These are phyloP conservation scores for Pseudogymnoascus sp. DNA, from an alignment of 2,329 filamentous ascomycete genomes.

Conservation along the genomic window DNA sequence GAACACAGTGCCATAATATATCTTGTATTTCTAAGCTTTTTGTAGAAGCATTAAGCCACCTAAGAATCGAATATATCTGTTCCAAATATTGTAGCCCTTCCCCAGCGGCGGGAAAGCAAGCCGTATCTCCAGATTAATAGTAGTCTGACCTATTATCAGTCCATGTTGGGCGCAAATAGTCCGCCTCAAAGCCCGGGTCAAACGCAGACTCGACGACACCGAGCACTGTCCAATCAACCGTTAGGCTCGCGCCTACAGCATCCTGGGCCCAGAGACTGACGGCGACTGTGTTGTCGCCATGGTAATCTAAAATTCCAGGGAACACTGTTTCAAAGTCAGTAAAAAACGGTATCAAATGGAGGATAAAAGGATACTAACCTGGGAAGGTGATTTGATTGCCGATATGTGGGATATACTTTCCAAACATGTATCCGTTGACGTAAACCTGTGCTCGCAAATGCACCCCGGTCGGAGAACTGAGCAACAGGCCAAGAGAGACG, in stretches of 20 bases:
- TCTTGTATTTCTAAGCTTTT: neutral
- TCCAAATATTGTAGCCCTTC: neutral
- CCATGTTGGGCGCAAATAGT: constrained; percentile 45
- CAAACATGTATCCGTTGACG: constrained; percentile 59
- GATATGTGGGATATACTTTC: constrained; percentile 50
- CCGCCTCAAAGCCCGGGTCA: constrained; percentile 39
- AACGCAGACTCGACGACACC: constrained; percentile 47
- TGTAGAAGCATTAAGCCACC: neutral
- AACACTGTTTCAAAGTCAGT: constrained; percentile 34
- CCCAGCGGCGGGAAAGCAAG: neutral
- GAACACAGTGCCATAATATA: neutral
- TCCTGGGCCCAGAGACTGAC: constrained; percentile 49
- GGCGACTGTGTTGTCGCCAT: constrained; percentile 48
- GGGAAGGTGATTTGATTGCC: constrained; percentile 54
- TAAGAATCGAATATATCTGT: neutral
- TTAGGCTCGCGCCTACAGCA: constrained; percentile 14
- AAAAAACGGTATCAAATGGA: too few species aligned
- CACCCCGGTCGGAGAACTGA: constrained; percentile 37
- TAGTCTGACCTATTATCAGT: constrained; percentile 18
- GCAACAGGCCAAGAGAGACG: constrained; percentile 46
- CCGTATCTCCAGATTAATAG: neutral
- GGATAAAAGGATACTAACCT: constrained; percentile 11
- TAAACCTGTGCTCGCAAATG: constrained; percentile 48
- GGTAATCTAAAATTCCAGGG: constrained; percentile 49
- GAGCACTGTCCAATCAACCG: constrained; percentile 42